Evolutionary conservation across 768 basidiomycete species (phyloP), one percentile per base, ranked within the genome.

Genomic region (Chlorophyllum brunneum): DNA sequence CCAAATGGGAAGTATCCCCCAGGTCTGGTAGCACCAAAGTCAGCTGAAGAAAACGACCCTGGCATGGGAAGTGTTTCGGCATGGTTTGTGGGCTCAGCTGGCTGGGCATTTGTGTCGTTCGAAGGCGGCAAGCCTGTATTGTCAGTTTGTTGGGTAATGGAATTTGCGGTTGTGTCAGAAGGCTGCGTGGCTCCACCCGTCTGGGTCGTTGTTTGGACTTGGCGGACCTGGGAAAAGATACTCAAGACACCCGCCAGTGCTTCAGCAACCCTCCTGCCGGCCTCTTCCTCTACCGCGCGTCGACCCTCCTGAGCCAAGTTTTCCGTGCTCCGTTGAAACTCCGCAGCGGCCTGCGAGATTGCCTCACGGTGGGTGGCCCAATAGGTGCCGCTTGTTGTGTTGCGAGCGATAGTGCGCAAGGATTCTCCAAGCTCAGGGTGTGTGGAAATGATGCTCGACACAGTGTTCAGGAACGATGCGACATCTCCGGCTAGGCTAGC

Each of bases 391-490:
- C 71, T 79, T 4, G 75, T 71, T 3, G 83, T 71, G 57, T 90
- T 87, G 44, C 70, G 70, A 39, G 82, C 63, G 29, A 92, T 78
- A 61, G 79, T 83, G 51, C 80, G 82, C 51, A 92, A 63, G 38
- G 77, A 77, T 50, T 86, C 83, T 2, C 84, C 78, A 9, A 92
- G 65, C 56, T 92, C 87, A 3, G 89, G 89, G 58, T 91, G 86
- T 4, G 79, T 65, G 0, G 77, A 69, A 37, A 90, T 63, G 26
- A 83, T 73, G n/a, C 65, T 68, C 36, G 76, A 77, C 50, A 91
- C 64, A 2, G 74, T 75, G 26, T 72, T 74, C 51, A 92, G 66
- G 27, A 92, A 70, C 0, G 74, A 63, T 1, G 87, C 82, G 34
- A 92, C 61, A 56, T 92, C 90, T 48, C 79, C 70, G 2, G 81